phyloP scores from a whole-genome alignment of 441 rosid species.

The Raphanus hybrid region DNA sequence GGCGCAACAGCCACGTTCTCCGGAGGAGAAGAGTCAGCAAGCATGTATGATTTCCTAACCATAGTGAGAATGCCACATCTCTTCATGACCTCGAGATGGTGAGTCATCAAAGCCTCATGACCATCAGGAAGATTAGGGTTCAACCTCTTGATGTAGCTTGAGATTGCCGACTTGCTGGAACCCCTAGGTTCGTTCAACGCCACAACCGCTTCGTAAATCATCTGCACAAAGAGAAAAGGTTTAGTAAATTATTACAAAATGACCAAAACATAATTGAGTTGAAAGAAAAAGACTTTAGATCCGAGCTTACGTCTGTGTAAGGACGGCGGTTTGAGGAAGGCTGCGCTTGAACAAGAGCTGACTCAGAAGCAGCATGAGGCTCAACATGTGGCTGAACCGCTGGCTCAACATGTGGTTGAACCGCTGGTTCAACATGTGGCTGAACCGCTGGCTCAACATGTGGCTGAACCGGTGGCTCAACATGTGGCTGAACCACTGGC shows the following conservation, averaged over 20 bases:
- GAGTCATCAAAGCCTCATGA: constrained; percentile 62
- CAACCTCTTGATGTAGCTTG: constrained; percentile 59
- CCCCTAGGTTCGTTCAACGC: constrained; percentile 74
- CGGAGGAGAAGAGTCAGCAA: constrained; percentile 40
- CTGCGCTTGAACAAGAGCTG: constrained; percentile 21
- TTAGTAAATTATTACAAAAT: neutral
- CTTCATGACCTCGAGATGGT: constrained; percentile 65
- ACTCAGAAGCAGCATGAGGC: constrained; percentile 31
- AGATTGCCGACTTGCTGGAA: constrained; percentile 78
- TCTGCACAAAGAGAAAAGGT: constrained; percentile 38
- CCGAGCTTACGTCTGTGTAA: constrained; percentile 56
- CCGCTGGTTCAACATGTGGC: constrained; percentile 5
- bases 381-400: constrained; percentile 6
- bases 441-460: constrained; percentile 4
- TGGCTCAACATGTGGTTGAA: neutral
- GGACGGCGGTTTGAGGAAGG: constrained; percentile 46
- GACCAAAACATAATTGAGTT: neutral
- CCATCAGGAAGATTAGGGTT: constrained; percentile 50
- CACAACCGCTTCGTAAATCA: constrained; percentile 70
- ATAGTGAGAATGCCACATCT: constrained; percentile 56
- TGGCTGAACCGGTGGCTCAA: neutral
- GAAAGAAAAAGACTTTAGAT: neutral
- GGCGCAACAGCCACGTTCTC: constrained; percentile 44
- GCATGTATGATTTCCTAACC: constrained; percentile 72
- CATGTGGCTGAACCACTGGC: too few species aligned